Evolutionary conservation across 768 basidiomycete species (phyloP).

Genomic region (Macrolepiota dolichaula): DNA sequence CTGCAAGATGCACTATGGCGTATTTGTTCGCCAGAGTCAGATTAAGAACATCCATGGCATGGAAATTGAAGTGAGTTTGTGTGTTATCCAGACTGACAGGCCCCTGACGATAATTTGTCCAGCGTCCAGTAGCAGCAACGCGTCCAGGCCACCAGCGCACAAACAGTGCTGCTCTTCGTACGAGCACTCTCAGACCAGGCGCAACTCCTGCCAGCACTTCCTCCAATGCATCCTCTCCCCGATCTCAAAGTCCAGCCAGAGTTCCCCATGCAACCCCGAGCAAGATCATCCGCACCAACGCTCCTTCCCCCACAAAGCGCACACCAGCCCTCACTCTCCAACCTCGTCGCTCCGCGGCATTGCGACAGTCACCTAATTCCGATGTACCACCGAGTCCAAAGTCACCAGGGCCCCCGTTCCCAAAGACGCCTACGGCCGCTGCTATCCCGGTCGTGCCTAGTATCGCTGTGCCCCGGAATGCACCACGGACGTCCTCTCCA

Average conservation of each 20-base stretch:
- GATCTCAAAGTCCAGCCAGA: conserved; percentile 56
- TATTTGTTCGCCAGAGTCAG: conserved; percentile 86
- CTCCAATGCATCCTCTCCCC: conserved; percentile 53
- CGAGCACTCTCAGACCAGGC: conserved; percentile 31
- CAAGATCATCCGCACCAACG: conserved; percentile 14
- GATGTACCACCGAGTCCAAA: conserved; percentile 28
- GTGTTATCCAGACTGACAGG: not conserved
- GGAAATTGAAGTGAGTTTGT: conserved; percentile 33
- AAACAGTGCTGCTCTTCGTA: conserved; percentile 41
- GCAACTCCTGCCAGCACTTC: conserved; percentile 24
- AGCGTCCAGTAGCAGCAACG: conserved; percentile 21
- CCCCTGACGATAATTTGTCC: conserved; percentile 1
- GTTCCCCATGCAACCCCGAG: conserved; percentile 25
- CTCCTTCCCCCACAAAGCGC: conserved; percentile 59
- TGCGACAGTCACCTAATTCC: conserved; percentile 37
- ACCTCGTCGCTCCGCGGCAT: conserved; percentile 44
- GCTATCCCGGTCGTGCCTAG: conserved; percentile 17
- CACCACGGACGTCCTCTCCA: conserved; percentile 33
- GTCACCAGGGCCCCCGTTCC: conserved; percentile 24
- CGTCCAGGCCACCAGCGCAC: conserved; percentile 57
- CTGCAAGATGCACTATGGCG: conserved; percentile 74
- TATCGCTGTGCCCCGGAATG: not conserved
- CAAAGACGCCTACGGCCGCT: conserved; percentile 17
- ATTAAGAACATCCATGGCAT: conserved; percentile 60
- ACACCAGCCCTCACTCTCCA: conserved; percentile 42